phyloP scores from a whole-genome alignment of 1,284 basidiomycete species.

The Rhodotorula sp. region DNA sequence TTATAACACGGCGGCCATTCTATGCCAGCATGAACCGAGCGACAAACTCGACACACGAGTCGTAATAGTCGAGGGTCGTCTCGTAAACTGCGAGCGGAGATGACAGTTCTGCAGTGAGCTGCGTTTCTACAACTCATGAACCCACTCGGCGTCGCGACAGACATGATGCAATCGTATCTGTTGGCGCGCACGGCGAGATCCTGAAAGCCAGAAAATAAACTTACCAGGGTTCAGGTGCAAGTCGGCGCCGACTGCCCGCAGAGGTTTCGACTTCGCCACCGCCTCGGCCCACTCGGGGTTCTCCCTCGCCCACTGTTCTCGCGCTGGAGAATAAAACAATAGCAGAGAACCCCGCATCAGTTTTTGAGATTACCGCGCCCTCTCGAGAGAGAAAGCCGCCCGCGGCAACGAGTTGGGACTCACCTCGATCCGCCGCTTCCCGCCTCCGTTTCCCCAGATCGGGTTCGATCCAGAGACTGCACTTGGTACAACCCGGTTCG shows the following conservation, averaged over 20 bases:
- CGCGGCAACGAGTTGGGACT: neutral
- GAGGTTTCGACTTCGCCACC: slow-evolving; percentile 2
- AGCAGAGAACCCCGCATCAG: too few species aligned
- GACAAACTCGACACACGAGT: neutral
- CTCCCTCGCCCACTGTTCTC: neutral
- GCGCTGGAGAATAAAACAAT: neutral
- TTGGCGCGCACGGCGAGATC: neutral
- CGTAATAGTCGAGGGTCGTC: neutral
- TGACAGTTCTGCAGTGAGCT: neutral
- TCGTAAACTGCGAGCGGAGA: neutral
- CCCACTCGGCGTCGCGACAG: too few species aligned
- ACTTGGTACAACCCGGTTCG: slow-evolving; percentile 3
- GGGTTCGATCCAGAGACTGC: slow-evolving; percentile 14
- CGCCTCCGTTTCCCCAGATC: slow-evolving; percentile 1
- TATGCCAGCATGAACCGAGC: neutral
- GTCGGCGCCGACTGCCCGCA: neutral
- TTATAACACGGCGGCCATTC: neutral
- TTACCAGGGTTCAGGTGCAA: neutral
- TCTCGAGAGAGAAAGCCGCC: too few species aligned
- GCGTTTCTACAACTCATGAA: too few species aligned
- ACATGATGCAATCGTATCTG: too few species aligned
- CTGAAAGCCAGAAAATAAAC: neutral
- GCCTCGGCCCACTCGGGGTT: slow-evolving; percentile 13
- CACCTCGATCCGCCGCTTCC: slow-evolving; percentile 7
- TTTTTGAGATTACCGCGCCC: too few species aligned